Base-by-base conservation (phyloP, 352 stramenopile genomes). In the Pythium coloratum region DNA sequence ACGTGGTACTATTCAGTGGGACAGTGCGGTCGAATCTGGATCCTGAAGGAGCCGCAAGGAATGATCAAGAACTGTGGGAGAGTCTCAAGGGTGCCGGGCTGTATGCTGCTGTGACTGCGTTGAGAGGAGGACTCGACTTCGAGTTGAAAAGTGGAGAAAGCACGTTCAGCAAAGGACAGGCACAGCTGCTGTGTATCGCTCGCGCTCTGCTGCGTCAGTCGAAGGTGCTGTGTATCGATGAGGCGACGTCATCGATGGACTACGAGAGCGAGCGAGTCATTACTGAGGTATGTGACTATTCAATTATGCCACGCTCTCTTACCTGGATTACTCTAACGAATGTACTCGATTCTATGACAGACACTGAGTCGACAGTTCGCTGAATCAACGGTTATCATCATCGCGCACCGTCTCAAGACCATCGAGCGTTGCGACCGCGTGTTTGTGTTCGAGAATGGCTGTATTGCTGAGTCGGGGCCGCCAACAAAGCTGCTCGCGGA, bases 371-470 rank as follows among this genome's bases (percentile, higher is more conserved):
- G 92, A 14, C 93, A 97, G 50, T 99, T 99, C 76, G 70, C 73
- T 7, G 77, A 85, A 12, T 94, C 92, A 2, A 99, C 98, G 4
- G 87, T 99, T 13, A 70, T 99, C 8, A 99, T 97, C 0, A 98
- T 99, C 42, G 97, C 98, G 14, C 97, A 99, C 77, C 84, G 97
- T 14, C 79, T 99, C 2, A 85, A 98, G 60, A 99, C 95, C 1
- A 98, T 99, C 63, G 88, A 98, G 72, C 81, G 97, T 49, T 98
- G 91, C 67, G 94, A 99, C 64, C 81, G 81, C 20, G 84, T 96
- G 2, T 55, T 94, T 3, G 46, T 96, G 4, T 73, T 96, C 12
- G 84, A 91, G 13, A 62, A 80, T 20, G 86, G 88, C 0, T 53
- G 54, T 0, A 60, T 94, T 6, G 78, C 75, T 10, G 88, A 94